Conservation (phyloP, 2,329 filamentous ascomycete genomes). For the Monosporascus ibericus region DNA sequence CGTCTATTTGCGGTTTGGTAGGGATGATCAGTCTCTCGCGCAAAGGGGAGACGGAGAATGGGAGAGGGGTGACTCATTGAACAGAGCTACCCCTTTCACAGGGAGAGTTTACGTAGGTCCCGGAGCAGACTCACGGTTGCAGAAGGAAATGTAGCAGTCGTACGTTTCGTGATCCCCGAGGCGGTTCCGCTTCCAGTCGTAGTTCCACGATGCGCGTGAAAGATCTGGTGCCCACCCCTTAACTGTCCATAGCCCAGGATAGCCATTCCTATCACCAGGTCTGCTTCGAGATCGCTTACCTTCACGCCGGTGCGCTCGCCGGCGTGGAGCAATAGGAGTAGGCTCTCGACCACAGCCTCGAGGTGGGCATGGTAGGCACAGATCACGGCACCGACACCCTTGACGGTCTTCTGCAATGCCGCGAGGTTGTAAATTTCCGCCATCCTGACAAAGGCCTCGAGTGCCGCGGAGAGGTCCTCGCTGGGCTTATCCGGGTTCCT, state of each 20-base stretch:
- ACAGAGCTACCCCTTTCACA: no score
- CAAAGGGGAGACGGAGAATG: no score
- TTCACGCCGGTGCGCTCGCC: slow-evolving; percentile 25
- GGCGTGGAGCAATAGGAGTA: slow-evolving; percentile 26
- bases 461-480: not conserved
- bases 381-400: slow-evolving; percentile 26
- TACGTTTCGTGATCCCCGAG: slow-evolving; percentile 23
- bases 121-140: slow-evolving; percentile 1
- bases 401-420: slow-evolving; percentile 21
- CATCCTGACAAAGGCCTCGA: slow-evolving; percentile 20
- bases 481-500: slow-evolving; percentile 21
- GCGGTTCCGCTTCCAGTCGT: slow-evolving; percentile 17
- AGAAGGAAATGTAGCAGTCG: slow-evolving; percentile 23
- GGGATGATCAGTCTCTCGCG: no score
- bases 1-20: slow-evolving; percentile 4
- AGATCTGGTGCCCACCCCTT: slow-evolving; percentile 8
- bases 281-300: no score
- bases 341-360: slow-evolving; percentile 19
- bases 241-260: no score
- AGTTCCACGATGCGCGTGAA: slow-evolving; percentile 26
- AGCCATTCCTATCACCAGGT: no score
- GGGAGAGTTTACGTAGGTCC: not conserved
- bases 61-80: no score
- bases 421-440: slow-evolving; percentile 20
- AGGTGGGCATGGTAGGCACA: slow-evolving; percentile 17